Percentiles rank a stretch among this genome's conserved stretches.
These are phyloP conservation scores for Nymphaea colorata DNA, from an alignment of 164 flowering plant genomes.

Conservation along the genomic window DNA sequence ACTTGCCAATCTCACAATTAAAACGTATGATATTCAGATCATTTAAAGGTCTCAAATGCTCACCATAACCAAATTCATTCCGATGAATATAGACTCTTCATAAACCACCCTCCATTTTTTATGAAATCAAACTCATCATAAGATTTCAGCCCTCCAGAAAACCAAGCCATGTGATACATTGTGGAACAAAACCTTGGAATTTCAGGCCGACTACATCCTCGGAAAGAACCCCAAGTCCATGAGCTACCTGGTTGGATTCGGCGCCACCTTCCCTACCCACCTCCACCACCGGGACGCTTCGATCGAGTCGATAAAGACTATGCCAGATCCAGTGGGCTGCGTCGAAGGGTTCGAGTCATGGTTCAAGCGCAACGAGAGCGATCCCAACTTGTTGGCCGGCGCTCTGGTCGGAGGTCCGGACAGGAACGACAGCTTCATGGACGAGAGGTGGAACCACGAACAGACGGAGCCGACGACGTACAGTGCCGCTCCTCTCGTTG, in stretches of 20 bases:
- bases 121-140: too few relatives aligned
- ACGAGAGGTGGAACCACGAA: conserved; percentile 52
- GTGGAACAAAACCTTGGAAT: neutral
- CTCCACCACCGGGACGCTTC: conserved; percentile 87
- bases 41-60: too few relatives aligned
- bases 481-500: conserved; percentile 61
- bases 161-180: too few relatives aligned
- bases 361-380: conserved; percentile 35
- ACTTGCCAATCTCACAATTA: too few relatives aligned
- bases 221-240: conserved; percentile 73
- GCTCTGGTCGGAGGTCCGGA: conserved; percentile 89
- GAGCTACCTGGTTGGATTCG: conserved; percentile 82
- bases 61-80: too few relatives aligned
- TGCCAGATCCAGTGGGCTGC: conserved; percentile 35
- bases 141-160: too few relatives aligned
- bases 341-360: conserved; percentile 68
- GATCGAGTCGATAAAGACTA: conserved; percentile 28
- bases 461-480: conserved; percentile 68
- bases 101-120: too few relatives aligned
- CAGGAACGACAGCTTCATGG: conserved; percentile 42
- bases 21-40: too few relatives aligned
- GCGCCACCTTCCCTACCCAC: conserved; percentile 42
- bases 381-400: conserved; percentile 66
- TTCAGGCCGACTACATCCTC: conserved; percentile 80
- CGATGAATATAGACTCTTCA: too few relatives aligned